Evolutionary conservation across 805 yeast genomes (phyloP).

Genomic region (Wickerhamiella azymoides): DNA sequence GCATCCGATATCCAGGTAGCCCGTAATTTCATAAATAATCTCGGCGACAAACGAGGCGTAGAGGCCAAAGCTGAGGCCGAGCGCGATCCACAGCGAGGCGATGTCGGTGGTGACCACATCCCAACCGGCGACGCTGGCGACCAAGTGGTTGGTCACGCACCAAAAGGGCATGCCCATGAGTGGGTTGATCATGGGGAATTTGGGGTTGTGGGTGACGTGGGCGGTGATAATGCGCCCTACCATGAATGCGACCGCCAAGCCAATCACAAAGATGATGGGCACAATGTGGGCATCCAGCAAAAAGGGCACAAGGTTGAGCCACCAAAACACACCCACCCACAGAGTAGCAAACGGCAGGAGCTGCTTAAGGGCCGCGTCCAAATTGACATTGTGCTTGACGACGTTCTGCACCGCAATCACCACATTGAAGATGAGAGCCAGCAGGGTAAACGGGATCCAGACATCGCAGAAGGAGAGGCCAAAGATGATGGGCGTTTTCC

Average conservation of each 20-base stretch:
- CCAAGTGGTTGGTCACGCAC: slow-evolving; percentile 57
- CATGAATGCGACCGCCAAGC: slow-evolving; percentile 60
- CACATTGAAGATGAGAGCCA: slow-evolving; percentile 45
- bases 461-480: slow-evolving; percentile 26
- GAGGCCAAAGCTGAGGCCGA: slow-evolving; percentile 52
- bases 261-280: slow-evolving; percentile 55
- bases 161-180: slow-evolving; percentile 43
- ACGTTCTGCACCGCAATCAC: slow-evolving; percentile 41
- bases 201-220: slow-evolving; percentile 59
- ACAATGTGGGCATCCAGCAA: slow-evolving; percentile 28
- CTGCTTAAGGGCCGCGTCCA: slow-evolving; percentile 28
- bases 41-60: slow-evolving; percentile 57
- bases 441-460: slow-evolving; percentile 15
- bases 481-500: slow-evolving; percentile 39
- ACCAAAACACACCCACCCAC: slow-evolving; percentile 34
- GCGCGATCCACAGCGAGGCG: slow-evolving; percentile 36
- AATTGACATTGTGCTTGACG: slow-evolving; percentile 29
- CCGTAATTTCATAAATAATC: slow-evolving; percentile 64
- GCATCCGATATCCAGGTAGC: slow-evolving; percentile 52
- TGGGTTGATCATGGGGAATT: slow-evolving; percentile 53
- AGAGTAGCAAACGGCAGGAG: slow-evolving; percentile 53
- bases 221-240: slow-evolving; percentile 88
- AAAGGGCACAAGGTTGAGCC: slow-evolving; percentile 36
- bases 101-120: slow-evolving; percentile 31
- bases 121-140: slow-evolving; percentile 24